A percentile compares a stretch with the other conserved stretches of the same genome.
Conservation (phyloP, 1,284 basidiomycete genomes). For the Quambalaria eucalypti region DNA sequence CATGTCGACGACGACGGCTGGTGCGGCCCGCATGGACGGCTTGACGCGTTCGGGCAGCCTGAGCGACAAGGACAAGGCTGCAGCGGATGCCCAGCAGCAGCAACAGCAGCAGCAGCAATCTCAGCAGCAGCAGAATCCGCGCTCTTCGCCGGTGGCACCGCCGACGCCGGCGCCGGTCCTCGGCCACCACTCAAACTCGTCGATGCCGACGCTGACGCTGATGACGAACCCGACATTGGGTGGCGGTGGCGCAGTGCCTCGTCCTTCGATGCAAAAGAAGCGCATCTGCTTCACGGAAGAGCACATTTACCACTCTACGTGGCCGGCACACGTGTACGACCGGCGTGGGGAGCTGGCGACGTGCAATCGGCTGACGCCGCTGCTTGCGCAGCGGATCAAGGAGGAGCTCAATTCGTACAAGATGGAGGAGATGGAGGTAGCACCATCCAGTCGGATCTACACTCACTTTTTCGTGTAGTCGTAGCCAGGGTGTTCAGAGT, state of each 20-base stretch:
- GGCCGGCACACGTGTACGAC: constrained; percentile 82
- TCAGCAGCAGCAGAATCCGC: no score
- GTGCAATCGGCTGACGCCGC: constrained; percentile 88
- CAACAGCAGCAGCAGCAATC: no score
- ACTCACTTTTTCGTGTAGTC: constrained; percentile 40
- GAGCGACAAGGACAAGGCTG: no score
- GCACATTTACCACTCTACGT: constrained; percentile 89
- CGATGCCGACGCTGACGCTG: constrained; percentile 74
- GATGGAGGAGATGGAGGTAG: constrained; percentile 97
- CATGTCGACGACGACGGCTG: constrained; percentile 28
- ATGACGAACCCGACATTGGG: constrained; percentile 51
- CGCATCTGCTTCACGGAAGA: constrained; percentile 75
- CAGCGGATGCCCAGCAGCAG: no score
- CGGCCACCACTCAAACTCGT: constrained; percentile 49
- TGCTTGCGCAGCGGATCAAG: constrained; percentile 88
- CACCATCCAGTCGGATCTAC: constrained; percentile 49
- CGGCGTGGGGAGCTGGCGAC: constrained; percentile 89
- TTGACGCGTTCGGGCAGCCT: constrained; percentile 18
- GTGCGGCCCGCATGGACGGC: constrained; percentile 35
- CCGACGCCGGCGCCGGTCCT: constrained; percentile 17
- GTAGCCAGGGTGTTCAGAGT: no score
- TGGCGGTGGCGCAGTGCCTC: constrained; percentile 31
- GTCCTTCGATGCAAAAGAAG: constrained; percentile 59
- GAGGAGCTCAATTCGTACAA: constrained; percentile 74
- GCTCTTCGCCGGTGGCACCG: not conserved